A percentile compares a stretch with the other conserved stretches of the same genome.
These are phyloP conservation scores for Digitaria exilis DNA, from an alignment of 202 grass and related monocot genomes.

Conservation along the genomic window DNA sequence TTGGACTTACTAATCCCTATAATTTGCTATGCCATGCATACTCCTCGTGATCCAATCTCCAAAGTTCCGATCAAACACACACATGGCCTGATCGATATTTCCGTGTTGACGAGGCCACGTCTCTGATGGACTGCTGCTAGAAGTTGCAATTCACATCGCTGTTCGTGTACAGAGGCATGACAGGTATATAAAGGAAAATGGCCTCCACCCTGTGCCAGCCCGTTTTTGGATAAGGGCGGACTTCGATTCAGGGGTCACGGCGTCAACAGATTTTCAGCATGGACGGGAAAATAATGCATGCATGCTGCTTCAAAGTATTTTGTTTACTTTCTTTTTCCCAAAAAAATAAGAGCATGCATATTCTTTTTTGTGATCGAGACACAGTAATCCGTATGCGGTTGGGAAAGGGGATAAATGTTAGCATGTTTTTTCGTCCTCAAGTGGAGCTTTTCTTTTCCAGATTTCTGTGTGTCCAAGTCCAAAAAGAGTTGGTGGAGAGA, in stretches of 20 bases:
- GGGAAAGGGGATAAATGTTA: too few species aligned
- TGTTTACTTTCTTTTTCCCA: neutral
- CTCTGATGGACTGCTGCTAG: neutral
- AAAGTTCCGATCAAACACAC: too few species aligned
- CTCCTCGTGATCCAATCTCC: too few species aligned
- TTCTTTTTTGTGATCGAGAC: neutral
- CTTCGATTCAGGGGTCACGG: neutral
- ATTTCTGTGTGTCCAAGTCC: neutral
- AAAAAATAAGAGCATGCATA: neutral
- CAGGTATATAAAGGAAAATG: neutral
- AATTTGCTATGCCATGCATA: too few species aligned
- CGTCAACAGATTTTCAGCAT: neutral
- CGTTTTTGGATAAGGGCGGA: constrained; percentile 27
- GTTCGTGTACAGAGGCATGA: neutral
- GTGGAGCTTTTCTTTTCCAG: neutral
- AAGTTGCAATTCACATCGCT: neutral
- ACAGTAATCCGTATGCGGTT: too few species aligned
- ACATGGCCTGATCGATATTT: too few species aligned
- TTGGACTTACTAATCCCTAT: too few species aligned
- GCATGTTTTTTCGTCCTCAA: too few species aligned
- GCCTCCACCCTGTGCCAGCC: neutral
- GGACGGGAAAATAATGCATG: neutral
- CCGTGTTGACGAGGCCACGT: too few species aligned
- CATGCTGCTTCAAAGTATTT: neutral
- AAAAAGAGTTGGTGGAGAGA: neutral